A percentile compares a stretch with the other conserved stretches of the same genome.
phyloP scores from a whole-genome alignment of 805 yeast species.

The Metschnikowia proteae region DNA sequence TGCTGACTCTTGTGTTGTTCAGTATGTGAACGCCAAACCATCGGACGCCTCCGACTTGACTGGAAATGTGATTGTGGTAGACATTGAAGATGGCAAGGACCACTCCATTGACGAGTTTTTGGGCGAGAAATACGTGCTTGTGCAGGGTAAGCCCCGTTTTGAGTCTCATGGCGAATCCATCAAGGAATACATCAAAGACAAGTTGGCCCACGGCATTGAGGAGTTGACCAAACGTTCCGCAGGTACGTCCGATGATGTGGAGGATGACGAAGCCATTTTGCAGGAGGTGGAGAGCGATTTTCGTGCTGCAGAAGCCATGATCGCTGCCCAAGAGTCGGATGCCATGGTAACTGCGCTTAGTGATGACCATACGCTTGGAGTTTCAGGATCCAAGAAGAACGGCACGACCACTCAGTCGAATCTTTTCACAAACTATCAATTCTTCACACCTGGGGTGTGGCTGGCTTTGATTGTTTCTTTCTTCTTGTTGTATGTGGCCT shows the following conservation, averaged over 20 bases:
- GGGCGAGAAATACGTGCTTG: constrained; percentile 15
- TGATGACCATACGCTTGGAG: constrained; percentile 10
- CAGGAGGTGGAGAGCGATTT: constrained; percentile 30
- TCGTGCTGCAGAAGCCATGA: constrained; percentile 29
- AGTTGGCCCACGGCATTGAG: constrained; percentile 22
- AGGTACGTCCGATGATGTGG: constrained; percentile 6
- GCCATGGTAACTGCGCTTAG: constrained; percentile 21
- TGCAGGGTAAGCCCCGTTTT: constrained; percentile 33
- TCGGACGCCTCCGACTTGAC: background rate
- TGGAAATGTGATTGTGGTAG: constrained; percentile 20
- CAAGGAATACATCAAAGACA: constrained; percentile 24
- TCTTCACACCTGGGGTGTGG: constrained; percentile 78
- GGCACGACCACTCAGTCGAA: constrained; percentile 23
- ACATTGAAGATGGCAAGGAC: constrained; percentile 21
- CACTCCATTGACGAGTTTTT: constrained; percentile 22
- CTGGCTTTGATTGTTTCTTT: constrained; percentile 67
- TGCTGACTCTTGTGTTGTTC: constrained; percentile 12
- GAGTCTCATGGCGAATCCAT: constrained; percentile 20
- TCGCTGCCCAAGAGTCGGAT: constrained; percentile 26
- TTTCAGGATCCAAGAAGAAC: constrained; percentile 6
- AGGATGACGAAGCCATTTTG: constrained; percentile 3
- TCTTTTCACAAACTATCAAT: constrained; percentile 61
- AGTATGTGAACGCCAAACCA: constrained; percentile 8
- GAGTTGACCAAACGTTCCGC: constrained; percentile 19
- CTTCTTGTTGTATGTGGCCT: constrained; percentile 53